Evolutionary conservation across 1,284 basidiomycete species (phyloP), one percentile per base, ranked within the genome.

Genomic region (Marasmius oreades): DNA sequence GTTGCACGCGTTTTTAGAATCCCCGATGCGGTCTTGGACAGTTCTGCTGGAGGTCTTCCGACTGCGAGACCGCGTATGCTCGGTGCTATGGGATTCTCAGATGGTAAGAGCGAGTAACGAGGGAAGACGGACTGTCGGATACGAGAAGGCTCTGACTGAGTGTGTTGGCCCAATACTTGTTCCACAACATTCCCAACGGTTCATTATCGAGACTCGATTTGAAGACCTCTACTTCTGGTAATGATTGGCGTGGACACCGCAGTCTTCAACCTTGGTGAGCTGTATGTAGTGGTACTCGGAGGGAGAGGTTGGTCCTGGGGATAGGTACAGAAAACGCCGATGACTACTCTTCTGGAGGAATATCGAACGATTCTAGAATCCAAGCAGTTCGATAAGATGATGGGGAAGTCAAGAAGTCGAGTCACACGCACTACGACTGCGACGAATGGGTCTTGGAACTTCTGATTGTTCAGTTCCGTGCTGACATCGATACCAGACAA

Each of bases 131-230:
- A 75, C 90, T 53, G 56, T 95, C 95, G 43, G 93, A 93, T 44
- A 98, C 90, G 33, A 98, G 73, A 2, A 93, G 88, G 66, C 90
- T 94, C 67, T 95, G 92, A 66, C 90, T 92, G 31, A 99, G 79
- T 0, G 96, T 98, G 64, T 93, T 95, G 18, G 96, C 93, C 96
- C 96, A 99, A 67, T 99, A 99, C 75, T 98, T 98, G 77, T 99
- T 98, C 96, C 96, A 99, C 22, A 99, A 73, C 67, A 95, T 74
- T 31, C 91, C 91, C 28, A 99, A 78, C 12, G 99, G 73, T 64
- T 94, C 86, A 20, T 86, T 86, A 67, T 99, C 96, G 45, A 95
- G 74, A 56, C 81, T 85, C 18, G 87, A 90, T 72, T 96, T 98
- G 84, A 98, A 99, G 55, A 97, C 90, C 70, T 96, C 90, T 22